Conservation (phyloP, 139 green algal genomes). For the Ulvella scutata region DNA sequence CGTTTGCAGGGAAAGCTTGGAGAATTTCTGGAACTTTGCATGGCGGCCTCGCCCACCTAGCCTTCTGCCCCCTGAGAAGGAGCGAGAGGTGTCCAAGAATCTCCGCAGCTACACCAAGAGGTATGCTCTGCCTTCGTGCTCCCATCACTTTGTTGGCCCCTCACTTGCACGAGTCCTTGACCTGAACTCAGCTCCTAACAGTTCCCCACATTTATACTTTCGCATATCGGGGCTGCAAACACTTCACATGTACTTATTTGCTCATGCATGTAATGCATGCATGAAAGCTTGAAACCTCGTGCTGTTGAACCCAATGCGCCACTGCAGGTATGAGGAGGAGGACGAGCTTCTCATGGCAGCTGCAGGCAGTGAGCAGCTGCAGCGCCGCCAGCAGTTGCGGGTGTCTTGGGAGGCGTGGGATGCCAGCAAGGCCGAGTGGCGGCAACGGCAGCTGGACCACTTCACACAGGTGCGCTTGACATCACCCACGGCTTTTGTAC, state of each 20-base stretch:
- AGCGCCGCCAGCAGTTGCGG: background rate
- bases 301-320: too few relatives aligned
- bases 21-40: slow-evolving; percentile 86
- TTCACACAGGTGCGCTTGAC: background rate
- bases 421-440: background rate
- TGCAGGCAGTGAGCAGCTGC: background rate
- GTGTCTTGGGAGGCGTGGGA: background rate
- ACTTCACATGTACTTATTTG: too few relatives aligned
- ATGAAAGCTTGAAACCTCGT: too few relatives aligned
- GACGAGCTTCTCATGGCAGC: background rate
- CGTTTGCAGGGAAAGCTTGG: slow-evolving; percentile 31
- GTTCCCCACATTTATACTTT: too few relatives aligned
- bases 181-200: too few relatives aligned
- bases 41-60: slow-evolving; percentile 82
- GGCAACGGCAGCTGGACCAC: background rate
- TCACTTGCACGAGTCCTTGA: too few relatives aligned
- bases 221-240: too few relatives aligned
- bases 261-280: too few relatives aligned
- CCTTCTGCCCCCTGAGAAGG: slow-evolving; percentile 71
- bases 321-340: background rate
- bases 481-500: background rate
- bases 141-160: too few relatives aligned
- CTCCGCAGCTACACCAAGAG: slow-evolving; percentile 81
- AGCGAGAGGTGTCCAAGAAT: slow-evolving; percentile 82
- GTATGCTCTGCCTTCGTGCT: too few relatives aligned